Evolutionary conservation across 2,329 filamentous ascomycete species (phyloP), one percentile per base, ranked within the genome.

Genomic region (Aureobasidium subglaciale): DNA sequence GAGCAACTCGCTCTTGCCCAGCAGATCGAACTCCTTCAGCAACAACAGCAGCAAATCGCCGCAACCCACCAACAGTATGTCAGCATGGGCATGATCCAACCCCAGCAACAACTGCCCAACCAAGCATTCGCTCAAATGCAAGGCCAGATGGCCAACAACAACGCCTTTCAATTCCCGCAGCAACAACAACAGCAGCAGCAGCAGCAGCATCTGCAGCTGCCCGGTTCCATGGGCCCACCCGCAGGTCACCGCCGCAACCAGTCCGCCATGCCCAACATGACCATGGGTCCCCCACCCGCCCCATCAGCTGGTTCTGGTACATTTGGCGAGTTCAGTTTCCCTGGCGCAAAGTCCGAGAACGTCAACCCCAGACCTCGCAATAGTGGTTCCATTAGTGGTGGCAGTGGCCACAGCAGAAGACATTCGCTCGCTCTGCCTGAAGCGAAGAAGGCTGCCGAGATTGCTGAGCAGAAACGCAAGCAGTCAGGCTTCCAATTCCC

Each of bases 1-100:
- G 92, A 96, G 78, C 91, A 96, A 81, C 83, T 96, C 70, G 90
- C 90, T 69, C 91, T 97, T 70, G 91, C 96, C 76, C 92, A 96
- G 78, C 92, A 97, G 75, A 96, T 97, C 68, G 92, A 97, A 75
- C 82, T 95, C 69, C 81, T 97, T 68, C 92, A 97, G 77, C 90
- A 96, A 72, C 93, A 97, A 72, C 93, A 97, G 71, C 91, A 97
- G 73, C 91, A 96, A 71, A 95, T 97, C 68, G 89, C 95, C 74
- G 90, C 90, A 65, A 93, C 90, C 61, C 90, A 96, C 68, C 91
- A 96, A 75, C 92, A 97, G 75, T 96, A 96, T 78, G 87, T 96
- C 67, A 96, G 93, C 72, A 91, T 96, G 88, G 90, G 90, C 71
- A 90, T 97, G 81, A 85, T 97, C 66, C 86, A 87, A 63, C 86